Percentiles rank a stretch among this genome's conserved stretches.
These are phyloP conservation scores for Colletotrichum zoysiae DNA, from an alignment of 2,329 filamentous ascomycete species.

Conservation along the genomic window DNA sequence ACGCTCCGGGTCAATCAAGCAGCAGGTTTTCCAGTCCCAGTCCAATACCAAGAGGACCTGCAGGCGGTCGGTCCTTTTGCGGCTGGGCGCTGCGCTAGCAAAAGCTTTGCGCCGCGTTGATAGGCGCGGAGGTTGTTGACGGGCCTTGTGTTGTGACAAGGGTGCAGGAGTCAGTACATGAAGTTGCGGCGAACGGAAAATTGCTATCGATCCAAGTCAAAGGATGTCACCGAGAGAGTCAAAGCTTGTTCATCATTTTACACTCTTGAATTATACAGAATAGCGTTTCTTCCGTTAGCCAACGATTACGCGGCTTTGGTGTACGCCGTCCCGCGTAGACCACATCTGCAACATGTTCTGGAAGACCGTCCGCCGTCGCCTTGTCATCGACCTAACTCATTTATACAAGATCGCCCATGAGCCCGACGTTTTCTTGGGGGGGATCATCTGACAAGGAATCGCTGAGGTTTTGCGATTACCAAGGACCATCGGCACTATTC, in stretches of 20 bases:
- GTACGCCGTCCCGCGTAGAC: too few relatives aligned
- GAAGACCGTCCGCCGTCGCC: background rate
- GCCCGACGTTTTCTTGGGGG: background rate
- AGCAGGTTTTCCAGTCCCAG: background rate
- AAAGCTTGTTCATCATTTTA: background rate
- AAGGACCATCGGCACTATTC: too few relatives aligned
- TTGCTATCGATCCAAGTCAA: constrained; percentile 15
- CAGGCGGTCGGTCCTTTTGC: constrained; percentile 15
- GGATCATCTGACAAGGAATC: background rate
- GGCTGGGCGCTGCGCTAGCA: constrained; percentile 13
- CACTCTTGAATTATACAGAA: background rate
- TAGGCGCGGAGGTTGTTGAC: background rate
- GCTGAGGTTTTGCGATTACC: background rate
- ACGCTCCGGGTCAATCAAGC: background rate
- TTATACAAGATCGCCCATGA: background rate
- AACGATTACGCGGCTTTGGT: too few relatives aligned
- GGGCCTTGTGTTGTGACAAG: background rate
- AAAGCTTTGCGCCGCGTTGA: background rate
- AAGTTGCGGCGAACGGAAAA: background rate
- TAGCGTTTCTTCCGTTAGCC: too few relatives aligned
- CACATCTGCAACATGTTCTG: background rate
- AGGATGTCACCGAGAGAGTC: background rate
- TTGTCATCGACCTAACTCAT: background rate
- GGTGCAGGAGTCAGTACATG: background rate
- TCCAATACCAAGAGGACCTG: constrained; percentile 18